Conservation (phyloP, 768 basidiomycete species). For the Kwoniella sp. region DNA sequence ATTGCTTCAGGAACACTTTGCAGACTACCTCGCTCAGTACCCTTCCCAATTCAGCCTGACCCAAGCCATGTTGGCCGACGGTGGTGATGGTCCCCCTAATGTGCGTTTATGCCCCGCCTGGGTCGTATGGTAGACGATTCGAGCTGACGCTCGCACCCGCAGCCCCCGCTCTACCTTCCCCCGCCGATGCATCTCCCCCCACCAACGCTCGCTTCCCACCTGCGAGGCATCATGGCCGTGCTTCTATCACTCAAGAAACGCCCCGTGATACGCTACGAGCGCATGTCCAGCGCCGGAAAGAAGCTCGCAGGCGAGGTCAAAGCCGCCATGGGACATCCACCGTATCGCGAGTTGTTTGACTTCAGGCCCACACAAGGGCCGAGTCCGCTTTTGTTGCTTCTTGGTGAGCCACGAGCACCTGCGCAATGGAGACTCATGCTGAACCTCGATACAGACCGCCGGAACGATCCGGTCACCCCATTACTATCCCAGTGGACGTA, state of each 20-base stretch:
- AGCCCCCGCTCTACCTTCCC: conserved; percentile 50
- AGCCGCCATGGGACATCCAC: conserved; percentile 67
- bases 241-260: conserved; percentile 94
- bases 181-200: conserved; percentile 41
- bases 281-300: conserved; percentile 85
- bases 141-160: background rate
- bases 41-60: conserved; percentile 78
- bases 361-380: conserved; percentile 83
- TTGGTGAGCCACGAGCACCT: conserved; percentile 51
- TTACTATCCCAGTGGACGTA: conserved; percentile 98
- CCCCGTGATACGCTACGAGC: conserved; percentile 88
- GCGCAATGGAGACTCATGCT: background rate
- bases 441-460: conserved; percentile 59
- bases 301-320: conserved; percentile 82
- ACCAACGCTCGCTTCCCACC: conserved; percentile 66
- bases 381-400: conserved; percentile 73
- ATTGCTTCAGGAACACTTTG: conserved; percentile 97
- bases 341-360: conserved; percentile 75
- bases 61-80: conserved; percentile 39
- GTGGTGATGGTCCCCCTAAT: conserved; percentile 49
- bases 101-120: conserved; percentile 19
- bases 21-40: conserved; percentile 84
- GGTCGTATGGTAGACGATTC: background rate
- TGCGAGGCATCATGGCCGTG: conserved; percentile 76
- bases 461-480: conserved; percentile 96